phyloP scores from a whole-genome alignment of 2,329 filamentous ascomycete species.

The Canariomyces notabilis region DNA sequence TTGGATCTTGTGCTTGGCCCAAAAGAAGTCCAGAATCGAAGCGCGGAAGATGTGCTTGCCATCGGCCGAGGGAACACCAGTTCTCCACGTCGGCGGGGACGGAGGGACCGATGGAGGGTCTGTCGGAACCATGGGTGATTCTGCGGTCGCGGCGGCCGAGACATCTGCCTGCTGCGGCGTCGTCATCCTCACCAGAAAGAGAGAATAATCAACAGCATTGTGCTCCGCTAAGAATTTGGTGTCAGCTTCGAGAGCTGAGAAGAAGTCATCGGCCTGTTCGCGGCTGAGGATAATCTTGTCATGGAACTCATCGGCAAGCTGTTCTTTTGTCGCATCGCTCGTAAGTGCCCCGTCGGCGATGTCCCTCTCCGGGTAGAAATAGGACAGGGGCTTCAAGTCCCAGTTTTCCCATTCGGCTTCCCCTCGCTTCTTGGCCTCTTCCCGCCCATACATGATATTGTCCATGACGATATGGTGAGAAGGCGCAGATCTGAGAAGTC shows the following conservation, averaged over 20 bases:
- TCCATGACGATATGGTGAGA: constrained; percentile 76
- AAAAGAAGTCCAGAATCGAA: constrained; percentile 70
- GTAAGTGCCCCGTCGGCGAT: constrained; percentile 59
- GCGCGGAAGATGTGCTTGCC: constrained; percentile 63
- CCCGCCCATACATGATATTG: constrained; percentile 62
- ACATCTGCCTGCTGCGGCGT: constrained; percentile 12
- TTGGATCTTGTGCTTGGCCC: constrained; percentile 66
- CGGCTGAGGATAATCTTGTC: constrained; percentile 57
- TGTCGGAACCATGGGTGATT: constrained; percentile 25
- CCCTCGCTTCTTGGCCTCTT: constrained; percentile 33
- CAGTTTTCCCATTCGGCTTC: constrained; percentile 60
- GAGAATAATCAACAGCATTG: constrained; percentile 70
- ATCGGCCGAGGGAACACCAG: constrained; percentile 56
- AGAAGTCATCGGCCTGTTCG: constrained; percentile 51
- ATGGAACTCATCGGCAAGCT: constrained; percentile 62
- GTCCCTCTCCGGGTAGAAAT: constrained; percentile 72
- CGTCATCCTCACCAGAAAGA: constrained; percentile 58
- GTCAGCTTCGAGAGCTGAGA: constrained; percentile 53
- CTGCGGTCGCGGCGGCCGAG: constrained; percentile 21
- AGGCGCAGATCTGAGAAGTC: constrained; percentile 55
- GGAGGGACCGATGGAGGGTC: constrained; percentile 33
- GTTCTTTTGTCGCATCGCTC: constrained; percentile 59
- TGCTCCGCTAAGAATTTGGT: constrained; percentile 56
- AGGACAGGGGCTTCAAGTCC: constrained; percentile 68
- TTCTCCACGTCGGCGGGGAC: constrained; percentile 50